A percentile compares a stretch with the other conserved stretches of the same genome.
These are phyloP conservation scores for Haplographium delicatum DNA, from an alignment of 495 filamentous ascomycete species.

Conservation along the genomic window DNA sequence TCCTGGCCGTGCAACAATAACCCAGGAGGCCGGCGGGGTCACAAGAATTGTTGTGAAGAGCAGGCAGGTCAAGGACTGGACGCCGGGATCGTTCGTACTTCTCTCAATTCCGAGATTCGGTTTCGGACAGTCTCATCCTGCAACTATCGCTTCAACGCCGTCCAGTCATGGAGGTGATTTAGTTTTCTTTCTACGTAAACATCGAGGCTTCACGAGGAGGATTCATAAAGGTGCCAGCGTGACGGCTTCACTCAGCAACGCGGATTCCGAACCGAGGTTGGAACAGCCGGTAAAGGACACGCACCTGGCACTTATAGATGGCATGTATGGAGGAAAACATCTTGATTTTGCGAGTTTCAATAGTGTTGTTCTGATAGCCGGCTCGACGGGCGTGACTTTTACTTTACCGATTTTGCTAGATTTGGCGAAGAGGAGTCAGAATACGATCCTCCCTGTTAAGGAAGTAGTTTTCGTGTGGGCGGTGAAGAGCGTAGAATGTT, in stretches of 20 bases:
- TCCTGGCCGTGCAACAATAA: slow-evolving; percentile 15
- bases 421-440: neutral
- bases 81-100: slow-evolving; percentile 71
- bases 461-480: slow-evolving; percentile 5
- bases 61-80: slow-evolving; percentile 59
- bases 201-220: slow-evolving; percentile 62
- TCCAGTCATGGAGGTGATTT: slow-evolving; percentile 47
- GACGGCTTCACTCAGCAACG: neutral
- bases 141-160: slow-evolving; percentile 59
- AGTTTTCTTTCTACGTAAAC: slow-evolving; percentile 66
- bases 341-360: slow-evolving; percentile 6
- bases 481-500: neutral
- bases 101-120: slow-evolving; percentile 63
- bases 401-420: slow-evolving; percentile 1
- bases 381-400: slow-evolving; percentile 13
- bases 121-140: slow-evolving; percentile 70
- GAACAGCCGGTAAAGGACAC: neutral
- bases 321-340: neutral
- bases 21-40: slow-evolving; percentile 39
- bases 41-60: slow-evolving; percentile 48
- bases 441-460: neutral
- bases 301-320: slow-evolving; percentile 3
- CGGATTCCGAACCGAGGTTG: neutral
- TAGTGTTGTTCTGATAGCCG: slow-evolving; percentile 4
- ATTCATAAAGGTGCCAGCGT: slow-evolving; percentile 31